Percentiles rank a stretch among this genome's conserved stretches.
Conservation (phyloP, 441 rosid species). For the Syzygium syzygioides region DNA sequence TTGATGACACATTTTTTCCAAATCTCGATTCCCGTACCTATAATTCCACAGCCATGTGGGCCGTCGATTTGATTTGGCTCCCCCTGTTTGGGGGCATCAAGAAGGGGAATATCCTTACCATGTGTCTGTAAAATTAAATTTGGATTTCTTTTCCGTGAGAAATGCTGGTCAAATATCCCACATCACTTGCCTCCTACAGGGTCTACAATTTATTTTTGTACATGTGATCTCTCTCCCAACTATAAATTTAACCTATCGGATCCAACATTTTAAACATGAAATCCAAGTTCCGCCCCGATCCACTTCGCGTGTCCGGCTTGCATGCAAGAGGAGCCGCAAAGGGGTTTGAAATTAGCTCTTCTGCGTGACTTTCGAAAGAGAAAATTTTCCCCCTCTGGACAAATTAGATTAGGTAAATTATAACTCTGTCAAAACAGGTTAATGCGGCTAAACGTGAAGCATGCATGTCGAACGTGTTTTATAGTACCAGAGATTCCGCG, state of each 20-base stretch:
- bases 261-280: not conserved
- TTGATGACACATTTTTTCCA: not conserved
- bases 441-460: not conserved
- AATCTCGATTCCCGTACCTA: not conserved
- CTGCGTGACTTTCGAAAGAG: not conserved
- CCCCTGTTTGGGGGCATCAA: not conserved
- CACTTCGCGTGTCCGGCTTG: not conserved
- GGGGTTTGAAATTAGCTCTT: not conserved
- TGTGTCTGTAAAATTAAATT: not conserved
- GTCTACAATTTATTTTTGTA: not conserved
- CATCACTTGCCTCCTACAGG: accelerated
- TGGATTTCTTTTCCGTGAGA: not conserved
- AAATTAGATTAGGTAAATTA: not conserved
- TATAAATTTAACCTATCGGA: not conserved
- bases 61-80: not conserved
- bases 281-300: not conserved
- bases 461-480: not conserved
- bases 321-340: not conserved
- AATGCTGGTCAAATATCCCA: not conserved
- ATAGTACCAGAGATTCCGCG: not conserved
- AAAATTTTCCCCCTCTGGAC: not conserved
- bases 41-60: not conserved
- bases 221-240: no score
- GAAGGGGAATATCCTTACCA: not conserved
- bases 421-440: not conserved